Percentiles rank a stretch among this genome's conserved stretches.
Conservation (phyloP, 2,329 filamentous ascomycete genomes). For the Diaporthe eres region DNA sequence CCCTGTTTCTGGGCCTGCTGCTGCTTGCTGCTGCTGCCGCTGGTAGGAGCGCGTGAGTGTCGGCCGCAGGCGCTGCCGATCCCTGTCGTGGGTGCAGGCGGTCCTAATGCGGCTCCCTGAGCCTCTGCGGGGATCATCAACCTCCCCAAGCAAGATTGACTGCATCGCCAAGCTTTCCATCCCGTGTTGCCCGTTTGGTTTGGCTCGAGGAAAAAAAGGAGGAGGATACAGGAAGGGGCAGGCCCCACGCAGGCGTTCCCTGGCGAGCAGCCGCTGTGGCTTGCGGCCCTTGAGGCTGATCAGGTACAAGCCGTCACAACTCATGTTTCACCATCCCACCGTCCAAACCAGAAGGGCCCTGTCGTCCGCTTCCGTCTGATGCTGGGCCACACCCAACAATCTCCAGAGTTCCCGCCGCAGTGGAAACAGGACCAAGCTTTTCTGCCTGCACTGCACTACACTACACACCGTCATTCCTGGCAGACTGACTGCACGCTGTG, state of each 20-base stretch:
- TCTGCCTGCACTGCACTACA: slow-evolving; percentile 6
- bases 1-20: background rate
- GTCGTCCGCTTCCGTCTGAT: slow-evolving; percentile 17
- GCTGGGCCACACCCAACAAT: background rate
- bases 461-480: background rate
- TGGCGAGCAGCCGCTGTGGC: slow-evolving; percentile 7
- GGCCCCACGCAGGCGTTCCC: background rate
- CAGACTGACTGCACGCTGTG: background rate
- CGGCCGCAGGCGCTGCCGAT: slow-evolving; percentile 4
- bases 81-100: background rate
- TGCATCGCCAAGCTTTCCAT: slow-evolving; percentile 33
- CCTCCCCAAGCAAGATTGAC: slow-evolving; percentile 24
- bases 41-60: no score
- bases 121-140: slow-evolving; percentile 18
- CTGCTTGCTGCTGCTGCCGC: no score
- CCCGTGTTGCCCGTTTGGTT: slow-evolving; percentile 9
- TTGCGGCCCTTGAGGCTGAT: slow-evolving; percentile 37
- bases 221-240: background rate
- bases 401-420: slow-evolving; percentile 11
- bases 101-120: slow-evolving; percentile 19
- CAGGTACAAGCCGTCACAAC: slow-evolving; percentile 39
- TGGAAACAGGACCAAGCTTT: slow-evolving; percentile 22
- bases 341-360: background rate
- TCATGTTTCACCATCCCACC: slow-evolving; percentile 35
- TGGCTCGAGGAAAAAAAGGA: background rate